These are phyloP conservation scores for Garcia nutans DNA, from an alignment of 345 rosid genomes.

Conservation along the genomic window DNA sequence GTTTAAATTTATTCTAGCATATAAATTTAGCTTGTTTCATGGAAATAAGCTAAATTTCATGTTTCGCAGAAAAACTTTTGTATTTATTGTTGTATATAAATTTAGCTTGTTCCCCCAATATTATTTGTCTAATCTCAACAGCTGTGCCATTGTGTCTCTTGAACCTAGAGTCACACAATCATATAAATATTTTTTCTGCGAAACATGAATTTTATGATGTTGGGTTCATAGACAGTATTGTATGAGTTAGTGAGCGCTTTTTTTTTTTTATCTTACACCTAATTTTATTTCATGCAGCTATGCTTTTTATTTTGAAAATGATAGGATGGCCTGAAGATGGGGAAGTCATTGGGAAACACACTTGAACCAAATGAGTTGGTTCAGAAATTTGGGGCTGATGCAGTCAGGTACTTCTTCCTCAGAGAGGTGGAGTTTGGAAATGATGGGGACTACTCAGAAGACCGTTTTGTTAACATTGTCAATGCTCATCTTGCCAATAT, in stretches of 20 bases:
- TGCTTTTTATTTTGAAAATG: conserved; percentile 50
- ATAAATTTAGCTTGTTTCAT: no score
- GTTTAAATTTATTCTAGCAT: no score
- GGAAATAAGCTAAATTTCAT: no score
- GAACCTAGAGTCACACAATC: not conserved
- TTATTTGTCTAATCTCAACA: no score
- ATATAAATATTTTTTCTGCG: not conserved
- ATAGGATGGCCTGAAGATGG: conserved; percentile 99
- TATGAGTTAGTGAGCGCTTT: not conserved
- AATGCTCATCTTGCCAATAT: conserved; percentile 98
- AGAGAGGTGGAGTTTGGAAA: conserved; percentile 90
- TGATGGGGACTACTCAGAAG: conserved; percentile 97
- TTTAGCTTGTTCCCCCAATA: no score
- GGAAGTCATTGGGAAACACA: conserved; percentile 90
- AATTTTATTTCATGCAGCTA: conserved; percentile 54
- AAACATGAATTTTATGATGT: not conserved
- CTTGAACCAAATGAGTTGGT: conserved; percentile 82
- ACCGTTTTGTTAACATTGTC: conserved; percentile 70
- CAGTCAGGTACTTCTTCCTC: conserved; percentile 89
- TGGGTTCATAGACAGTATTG: not conserved
- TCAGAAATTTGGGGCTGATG: conserved; percentile 79
- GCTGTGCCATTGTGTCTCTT: not conserved
- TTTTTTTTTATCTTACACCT: conserved; percentile 27
- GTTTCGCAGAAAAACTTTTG: no score
- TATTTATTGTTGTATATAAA: no score